Conservation (phyloP, 2,329 filamentous ascomycete species). For the Penicillium sp. region DNA sequence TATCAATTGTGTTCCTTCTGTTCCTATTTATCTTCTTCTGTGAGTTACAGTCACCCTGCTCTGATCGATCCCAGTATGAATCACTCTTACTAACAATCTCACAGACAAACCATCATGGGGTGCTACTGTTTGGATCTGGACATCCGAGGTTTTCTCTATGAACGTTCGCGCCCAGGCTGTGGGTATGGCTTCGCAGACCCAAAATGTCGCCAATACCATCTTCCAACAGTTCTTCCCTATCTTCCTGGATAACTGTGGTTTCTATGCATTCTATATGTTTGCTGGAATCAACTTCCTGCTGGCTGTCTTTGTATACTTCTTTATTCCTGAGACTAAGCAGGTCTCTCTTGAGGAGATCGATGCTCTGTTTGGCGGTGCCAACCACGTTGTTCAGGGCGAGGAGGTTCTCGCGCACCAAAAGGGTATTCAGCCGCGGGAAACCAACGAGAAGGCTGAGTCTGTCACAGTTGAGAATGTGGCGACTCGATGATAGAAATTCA, state of each 20-base stretch:
- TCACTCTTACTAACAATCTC: conserved; percentile 27
- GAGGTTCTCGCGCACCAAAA: conserved; percentile 35
- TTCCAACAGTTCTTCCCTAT: conserved; percentile 73
- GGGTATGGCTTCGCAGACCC: conserved; percentile 66
- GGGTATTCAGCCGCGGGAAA: conserved; percentile 11
- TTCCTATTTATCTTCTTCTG: conserved; percentile 64
- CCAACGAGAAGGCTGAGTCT: conserved; percentile 23
- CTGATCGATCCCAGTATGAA: conserved; percentile 9
- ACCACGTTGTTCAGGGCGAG: conserved; percentile 41
- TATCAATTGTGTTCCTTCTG: conserved; percentile 69
- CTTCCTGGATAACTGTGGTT: conserved; percentile 64
- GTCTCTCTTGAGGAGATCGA: conserved; percentile 45
- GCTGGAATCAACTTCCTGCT: conserved; percentile 57
- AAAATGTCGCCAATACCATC: conserved; percentile 69
- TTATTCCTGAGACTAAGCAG: conserved; percentile 57
- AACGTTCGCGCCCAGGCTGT: conserved; percentile 74
- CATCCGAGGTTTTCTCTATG: conserved; percentile 70
- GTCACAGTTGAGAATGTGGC: conserved; percentile 28
- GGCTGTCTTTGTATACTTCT: conserved; percentile 56
- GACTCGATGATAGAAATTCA: conserved; percentile 1
- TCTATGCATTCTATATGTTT: conserved; percentile 62
- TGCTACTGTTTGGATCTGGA: conserved; percentile 73
- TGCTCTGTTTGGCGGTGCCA: conserved; percentile 42
- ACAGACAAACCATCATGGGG: conserved; percentile 71
- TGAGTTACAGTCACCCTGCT: conserved; percentile 15